Conservation (phyloP, 257 asterid genomes). For the Eucommia ulmoides region DNA sequence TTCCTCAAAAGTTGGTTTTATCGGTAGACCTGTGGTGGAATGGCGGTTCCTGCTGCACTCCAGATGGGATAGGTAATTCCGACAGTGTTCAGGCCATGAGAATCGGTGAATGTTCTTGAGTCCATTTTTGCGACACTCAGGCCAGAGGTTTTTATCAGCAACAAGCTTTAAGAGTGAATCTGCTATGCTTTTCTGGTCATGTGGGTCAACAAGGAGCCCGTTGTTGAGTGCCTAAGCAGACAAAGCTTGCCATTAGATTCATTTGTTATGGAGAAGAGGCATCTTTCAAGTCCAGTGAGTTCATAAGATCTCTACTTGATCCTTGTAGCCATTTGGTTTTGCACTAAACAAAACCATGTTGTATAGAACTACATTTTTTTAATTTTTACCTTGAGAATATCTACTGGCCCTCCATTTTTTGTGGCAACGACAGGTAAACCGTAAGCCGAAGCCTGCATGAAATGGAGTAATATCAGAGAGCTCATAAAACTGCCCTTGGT, state of each 20-base stretch:
- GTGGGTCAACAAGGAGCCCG: conserved; percentile 56
- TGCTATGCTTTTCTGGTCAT: conserved; percentile 41
- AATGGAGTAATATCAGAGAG: conserved; percentile 1
- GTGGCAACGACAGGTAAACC: conserved; percentile 66
- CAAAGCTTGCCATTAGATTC: background rate
- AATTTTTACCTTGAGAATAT: conserved; percentile 43
- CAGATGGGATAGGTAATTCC: conserved; percentile 40
- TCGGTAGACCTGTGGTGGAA: conserved; percentile 32
- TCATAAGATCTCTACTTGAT: no score
- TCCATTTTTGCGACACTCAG: conserved; percentile 49
- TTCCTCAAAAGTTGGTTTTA: conserved; percentile 43
- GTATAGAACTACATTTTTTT: background rate
- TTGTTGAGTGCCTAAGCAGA: conserved; percentile 43
- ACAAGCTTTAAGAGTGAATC: conserved; percentile 63
- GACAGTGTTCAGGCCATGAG: conserved; percentile 74
- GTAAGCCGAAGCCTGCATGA: conserved; percentile 59
- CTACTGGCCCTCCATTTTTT: conserved; percentile 61
- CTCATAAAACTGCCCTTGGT: background rate
- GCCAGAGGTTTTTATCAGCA: conserved; percentile 52
- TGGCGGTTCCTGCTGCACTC: conserved; percentile 39
- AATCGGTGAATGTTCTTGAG: conserved; percentile 45
- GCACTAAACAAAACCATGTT: background rate
- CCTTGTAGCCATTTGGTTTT: background rate
- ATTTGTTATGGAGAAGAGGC: background rate
- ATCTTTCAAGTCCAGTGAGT: no score